Base-by-base conservation (phyloP, 371 early-diverging fungal species). In the Mucor plumbeus region DNA sequence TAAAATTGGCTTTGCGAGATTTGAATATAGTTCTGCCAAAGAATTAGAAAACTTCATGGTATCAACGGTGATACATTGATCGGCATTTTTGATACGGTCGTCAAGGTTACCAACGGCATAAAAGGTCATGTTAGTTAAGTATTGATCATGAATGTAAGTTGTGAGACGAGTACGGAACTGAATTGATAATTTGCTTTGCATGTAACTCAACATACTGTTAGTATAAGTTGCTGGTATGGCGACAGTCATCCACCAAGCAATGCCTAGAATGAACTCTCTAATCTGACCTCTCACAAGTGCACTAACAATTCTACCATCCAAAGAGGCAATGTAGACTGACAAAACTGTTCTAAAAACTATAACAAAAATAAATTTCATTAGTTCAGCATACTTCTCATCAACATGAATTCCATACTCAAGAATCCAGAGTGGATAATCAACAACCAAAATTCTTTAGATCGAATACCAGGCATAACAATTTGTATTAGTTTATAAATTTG, bases 181-280 rank as follows among this genome's bases (percentile, higher is more conserved):
- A 66, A 95, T 85, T 4, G 95, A 85, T 17, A 96, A 83, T 70
- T 92, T 92, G 78, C 91, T 91, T 72, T 91, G 89, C 88, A 94
- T 90, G 74, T 91, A 95, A 69, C 89, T 87, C 59, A 91, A 67
- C 93, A 97, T 93, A 76, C 93, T 92, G 79, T 98, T 98, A 65
- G 98, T 98, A 77, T 94, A 94, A 17, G 97, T 97, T 1, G 98
- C 97, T 10, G 98, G 98, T 26, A 98, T 83, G 10, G 97, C 94
- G 39, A 97, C 91, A 10, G 87, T 84, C 91, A 98, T 95, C 94
- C 96, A 98, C 84, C 89, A 92, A 38, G 83, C 79, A 57, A 98
- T 85, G 10, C 94, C 94, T 35, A 85, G 72, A 34, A 94, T 68
- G 65, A 98, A 97, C 39, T 92, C 93, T 59, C 77, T 85, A 35